Conservation (phyloP, 2,329 filamentous ascomycete species). For the Lojkania enalia region DNA sequence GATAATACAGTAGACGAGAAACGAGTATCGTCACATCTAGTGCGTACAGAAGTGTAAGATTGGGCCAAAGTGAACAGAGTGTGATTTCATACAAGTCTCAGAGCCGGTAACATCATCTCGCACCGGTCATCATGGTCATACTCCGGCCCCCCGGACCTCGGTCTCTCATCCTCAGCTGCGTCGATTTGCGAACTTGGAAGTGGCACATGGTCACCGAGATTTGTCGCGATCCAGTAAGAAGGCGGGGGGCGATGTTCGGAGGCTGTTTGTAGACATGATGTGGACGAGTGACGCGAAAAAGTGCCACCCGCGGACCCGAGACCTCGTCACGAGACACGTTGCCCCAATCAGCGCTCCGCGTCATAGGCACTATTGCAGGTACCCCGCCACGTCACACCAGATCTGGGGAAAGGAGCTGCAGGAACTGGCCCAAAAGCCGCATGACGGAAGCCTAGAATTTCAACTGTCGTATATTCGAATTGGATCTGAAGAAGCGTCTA, state of each 20-base stretch:
- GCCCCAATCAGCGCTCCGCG: slow-evolving; percentile 1
- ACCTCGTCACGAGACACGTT: not conserved
- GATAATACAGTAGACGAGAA: not conserved
- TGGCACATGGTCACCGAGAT: no score
- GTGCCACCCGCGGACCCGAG: not conserved
- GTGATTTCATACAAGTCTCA: no score
- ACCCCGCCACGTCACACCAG: not conserved
- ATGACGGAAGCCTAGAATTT: not conserved
- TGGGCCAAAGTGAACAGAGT: no score
- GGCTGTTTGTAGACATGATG: slow-evolving; percentile 1
- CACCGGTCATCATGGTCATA: no score
- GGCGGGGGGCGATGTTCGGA: not conserved
- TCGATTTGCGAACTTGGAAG: no score
- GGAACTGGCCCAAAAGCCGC: not conserved
- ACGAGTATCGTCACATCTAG: slow-evolving; percentile 4
- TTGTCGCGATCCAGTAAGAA: slow-evolving; percentile 8
- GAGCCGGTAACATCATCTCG: no score
- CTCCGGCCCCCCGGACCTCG: no score
- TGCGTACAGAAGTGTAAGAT: not conserved
- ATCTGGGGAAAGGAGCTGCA: slow-evolving; percentile 1
- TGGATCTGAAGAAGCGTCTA: no score
- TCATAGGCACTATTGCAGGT: not conserved
- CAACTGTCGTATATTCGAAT: no score
- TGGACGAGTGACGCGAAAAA: slow-evolving; percentile 10
- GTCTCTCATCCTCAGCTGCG: no score